These are phyloP conservation scores for Sungouiella thailandica DNA, from an alignment of 805 yeast species.

Conservation along the genomic window DNA sequence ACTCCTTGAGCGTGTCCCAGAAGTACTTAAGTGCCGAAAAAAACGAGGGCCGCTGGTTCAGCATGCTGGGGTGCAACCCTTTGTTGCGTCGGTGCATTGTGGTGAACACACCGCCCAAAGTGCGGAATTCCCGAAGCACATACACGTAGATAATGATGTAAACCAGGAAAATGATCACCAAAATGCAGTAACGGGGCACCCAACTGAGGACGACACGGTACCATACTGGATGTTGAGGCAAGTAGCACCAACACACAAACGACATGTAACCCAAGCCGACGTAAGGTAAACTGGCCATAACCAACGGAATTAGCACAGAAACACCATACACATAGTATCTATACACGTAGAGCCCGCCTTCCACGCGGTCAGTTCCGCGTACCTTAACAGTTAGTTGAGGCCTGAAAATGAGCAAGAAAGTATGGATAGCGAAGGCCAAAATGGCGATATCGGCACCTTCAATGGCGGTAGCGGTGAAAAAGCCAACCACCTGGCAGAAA, in stretches of 20 bases:
- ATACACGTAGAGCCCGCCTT: conserved; percentile 68
- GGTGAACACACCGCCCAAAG: conserved; percentile 45
- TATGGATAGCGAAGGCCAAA: conserved; percentile 76
- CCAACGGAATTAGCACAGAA: conserved; percentile 56
- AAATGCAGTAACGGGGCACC: conserved; percentile 72
- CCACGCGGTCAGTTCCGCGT: conserved; percentile 36
- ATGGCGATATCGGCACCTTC: conserved; percentile 88
- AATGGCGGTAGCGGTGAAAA: conserved; percentile 72
- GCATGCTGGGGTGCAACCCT: conserved; percentile 5
- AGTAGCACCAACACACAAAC: conserved; percentile 70
- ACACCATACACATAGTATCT: conserved; percentile 54
- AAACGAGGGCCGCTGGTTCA: conserved; percentile 27
- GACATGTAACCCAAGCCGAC: conserved; percentile 56
- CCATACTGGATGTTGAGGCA: conserved; percentile 72
- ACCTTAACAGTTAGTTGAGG: conserved; percentile 47
- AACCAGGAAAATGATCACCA: conserved; percentile 55
- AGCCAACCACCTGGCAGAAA: conserved; percentile 68
- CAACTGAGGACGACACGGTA: conserved; percentile 69
- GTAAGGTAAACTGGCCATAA: conserved; percentile 71
- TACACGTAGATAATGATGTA: conserved; percentile 70
- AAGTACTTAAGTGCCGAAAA: conserved; percentile 30
- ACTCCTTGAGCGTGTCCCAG: conserved; percentile 17
- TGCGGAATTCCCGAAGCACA: conserved; percentile 58
- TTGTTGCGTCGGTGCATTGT: conserved; percentile 25
- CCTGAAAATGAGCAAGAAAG: conserved; percentile 64